Conservation (phyloP, 1,139 yeast species). For the Taphrina betulina region DNA sequence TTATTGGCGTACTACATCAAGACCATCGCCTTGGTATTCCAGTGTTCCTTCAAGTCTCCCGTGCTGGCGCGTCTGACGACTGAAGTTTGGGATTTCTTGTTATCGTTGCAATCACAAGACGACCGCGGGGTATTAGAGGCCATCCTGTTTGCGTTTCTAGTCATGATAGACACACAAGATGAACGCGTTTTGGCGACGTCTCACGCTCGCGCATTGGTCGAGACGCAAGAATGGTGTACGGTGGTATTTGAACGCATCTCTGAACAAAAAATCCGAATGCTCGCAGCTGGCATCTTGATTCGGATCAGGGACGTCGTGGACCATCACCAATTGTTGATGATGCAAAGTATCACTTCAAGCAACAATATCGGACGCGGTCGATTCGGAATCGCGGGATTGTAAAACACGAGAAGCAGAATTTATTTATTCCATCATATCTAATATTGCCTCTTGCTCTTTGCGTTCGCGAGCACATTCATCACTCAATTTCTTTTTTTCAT, state of each 20-base stretch:
- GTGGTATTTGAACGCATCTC: constrained; percentile 1
- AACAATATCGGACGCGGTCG: constrained; percentile 12
- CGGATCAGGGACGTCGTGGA: constrained; percentile 20
- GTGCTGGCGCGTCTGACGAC: constrained; percentile 6
- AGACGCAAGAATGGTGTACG: constrained; percentile 25
- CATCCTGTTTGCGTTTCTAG: not conserved
- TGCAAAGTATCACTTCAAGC: constrained; percentile 1
- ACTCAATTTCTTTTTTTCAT: no score
- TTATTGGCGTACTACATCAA: constrained; percentile 13
- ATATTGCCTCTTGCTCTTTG: not conserved
- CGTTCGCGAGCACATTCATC: not conserved
- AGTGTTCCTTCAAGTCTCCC: not conserved
- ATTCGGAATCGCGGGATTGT: constrained; percentile 10
- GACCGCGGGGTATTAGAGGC: constrained; percentile 8
- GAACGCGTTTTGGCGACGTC: constrained; percentile 2
- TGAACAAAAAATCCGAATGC: constrained; percentile 1
- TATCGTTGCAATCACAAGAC: not conserved
- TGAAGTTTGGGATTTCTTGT: constrained; percentile 11
- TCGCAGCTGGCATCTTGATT: constrained; percentile 15
- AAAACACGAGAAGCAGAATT: no score
- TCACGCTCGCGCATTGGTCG: constrained; percentile 2
- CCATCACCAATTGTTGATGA: constrained; percentile 15
- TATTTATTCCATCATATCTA: constrained; percentile 13
- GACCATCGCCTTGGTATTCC: constrained; percentile 6
- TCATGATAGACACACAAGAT: constrained; percentile 16